Evolutionary conservation across 2,329 filamentous ascomycete species (phyloP), one percentile per base, ranked within the genome.

Genomic region (Colletotrichum lindemuthianum): DNA sequence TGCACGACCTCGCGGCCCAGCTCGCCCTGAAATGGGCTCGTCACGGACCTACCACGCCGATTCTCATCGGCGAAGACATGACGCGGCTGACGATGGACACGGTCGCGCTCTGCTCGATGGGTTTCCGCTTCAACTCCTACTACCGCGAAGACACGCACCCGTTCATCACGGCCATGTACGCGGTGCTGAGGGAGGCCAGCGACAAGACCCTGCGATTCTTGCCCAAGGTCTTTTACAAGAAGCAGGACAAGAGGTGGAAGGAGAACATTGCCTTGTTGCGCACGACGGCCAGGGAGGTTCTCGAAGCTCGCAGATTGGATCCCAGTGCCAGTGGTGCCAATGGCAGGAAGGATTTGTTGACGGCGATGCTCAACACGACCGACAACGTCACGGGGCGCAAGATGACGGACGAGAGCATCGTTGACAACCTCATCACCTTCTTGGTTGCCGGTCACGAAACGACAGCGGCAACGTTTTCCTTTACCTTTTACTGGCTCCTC

Each of bases 341-440:
- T 10, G 44, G 53, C 4, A 41, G 56, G 2, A 90, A 89, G 60
- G 91, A 92, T 72, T 77, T 92, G 5, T 73, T 92, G n/a, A 86
- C 85, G 65, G 85, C 88, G 7, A 89, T 92, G 86, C 76, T 92
- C 37, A 79, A 86, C 8, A 87, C 87, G 0, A 81, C 79, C 8
- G 90, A 92, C 71, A 80, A 85, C 2, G 84, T 87, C 75, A 91
- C 89, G 2, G 88, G 89, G 8, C 78, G 87, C 67, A 81, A 81
- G 7, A 79, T 92, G 73, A 82, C 78, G 0, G 86, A 90, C 68
- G 77, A 83, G 3, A 84, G 80, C 37, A 89, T 91, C 67, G 81
- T 86, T 32, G 82, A 89, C 72, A 91, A 92, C 68, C 85, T 92
- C 77, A 86, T 90, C 59, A 91, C 88, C 0, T 91, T 91, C 69